Evolutionary conservation across 768 basidiomycete genomes (phyloP).

Genomic region (Infundibulicybe gibba): DNA sequence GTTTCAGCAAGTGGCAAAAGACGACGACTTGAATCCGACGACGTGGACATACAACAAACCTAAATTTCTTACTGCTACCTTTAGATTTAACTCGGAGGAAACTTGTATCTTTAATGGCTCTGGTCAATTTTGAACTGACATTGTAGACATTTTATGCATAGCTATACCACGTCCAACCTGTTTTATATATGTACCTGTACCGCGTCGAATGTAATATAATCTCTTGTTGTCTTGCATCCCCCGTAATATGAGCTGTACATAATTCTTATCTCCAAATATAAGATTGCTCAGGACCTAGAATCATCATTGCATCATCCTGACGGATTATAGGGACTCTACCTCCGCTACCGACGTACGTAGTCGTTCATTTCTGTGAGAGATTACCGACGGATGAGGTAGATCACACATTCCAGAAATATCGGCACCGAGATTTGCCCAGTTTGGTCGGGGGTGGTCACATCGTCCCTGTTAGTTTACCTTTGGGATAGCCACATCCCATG

Average conservation of each 20-base stretch:
- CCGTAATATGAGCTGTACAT: too few species aligned
- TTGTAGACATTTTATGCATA: conserved; percentile 9
- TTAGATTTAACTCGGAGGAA: conserved; percentile 15
- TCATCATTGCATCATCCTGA: too few species aligned
- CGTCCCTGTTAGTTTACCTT: conserved; percentile 44
- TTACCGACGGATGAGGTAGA: too few species aligned
- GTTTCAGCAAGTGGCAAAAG: conserved; percentile 37
- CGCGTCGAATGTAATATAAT: conserved; percentile 4
- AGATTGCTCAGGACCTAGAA: too few species aligned
- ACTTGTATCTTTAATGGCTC: conserved; percentile 18
- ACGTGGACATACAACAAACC: conserved; percentile 26
- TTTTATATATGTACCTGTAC: conserved; percentile 16
- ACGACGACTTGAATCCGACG: conserved; percentile 49
- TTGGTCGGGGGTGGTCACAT: too few species aligned
- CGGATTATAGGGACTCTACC: too few species aligned
- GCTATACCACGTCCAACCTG: conserved; percentile 11
- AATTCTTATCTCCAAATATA: too few species aligned
- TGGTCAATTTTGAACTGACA: conserved; percentile 7
- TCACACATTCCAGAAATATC: too few species aligned
- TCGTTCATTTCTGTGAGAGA: too few species aligned
- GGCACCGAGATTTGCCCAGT: too few species aligned
- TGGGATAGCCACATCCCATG: conserved; percentile 88
- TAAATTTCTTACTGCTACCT: conserved; percentile 2
- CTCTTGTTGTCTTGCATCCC: conserved; percentile 8
- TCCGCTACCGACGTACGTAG: too few species aligned